These are phyloP conservation scores for Oryza glaberrima DNA, from an alignment of 176 grass and related monocot species.

Conservation along the genomic window DNA sequence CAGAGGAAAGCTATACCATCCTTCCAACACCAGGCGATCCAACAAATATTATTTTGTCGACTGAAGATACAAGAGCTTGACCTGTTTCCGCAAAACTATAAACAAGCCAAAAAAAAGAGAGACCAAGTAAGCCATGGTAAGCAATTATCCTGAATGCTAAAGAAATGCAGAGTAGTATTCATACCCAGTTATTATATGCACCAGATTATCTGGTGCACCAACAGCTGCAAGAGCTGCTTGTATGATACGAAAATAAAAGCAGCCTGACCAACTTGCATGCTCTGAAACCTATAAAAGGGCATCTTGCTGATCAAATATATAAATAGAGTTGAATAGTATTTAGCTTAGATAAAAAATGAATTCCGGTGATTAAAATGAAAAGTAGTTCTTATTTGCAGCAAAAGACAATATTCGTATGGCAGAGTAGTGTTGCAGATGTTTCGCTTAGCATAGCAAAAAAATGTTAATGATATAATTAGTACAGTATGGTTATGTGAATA, in stretches of 20 bases:
- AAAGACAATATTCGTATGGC: background rate
- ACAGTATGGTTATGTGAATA: background rate
- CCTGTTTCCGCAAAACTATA: conserved; percentile 93
- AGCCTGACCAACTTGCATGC: conserved; percentile 97
- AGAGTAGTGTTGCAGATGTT: background rate
- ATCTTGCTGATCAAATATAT: conserved; percentile 34
- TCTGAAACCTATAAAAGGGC: conserved; percentile 71
- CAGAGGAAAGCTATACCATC: conserved; percentile 65
- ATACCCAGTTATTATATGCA: conserved; percentile 97
- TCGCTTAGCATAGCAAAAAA: conserved; percentile 10
- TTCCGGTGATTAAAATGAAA: conserved; percentile 12
- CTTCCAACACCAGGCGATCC: conserved; percentile 95
- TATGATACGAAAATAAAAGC: conserved; percentile 96
- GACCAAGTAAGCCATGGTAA: conserved; percentile 2
- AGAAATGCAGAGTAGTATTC: conserved; percentile 13
- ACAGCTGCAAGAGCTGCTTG: conserved; percentile 96
- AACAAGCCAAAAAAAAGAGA: conserved; percentile 25
- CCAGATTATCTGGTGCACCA: conserved; percentile 92
- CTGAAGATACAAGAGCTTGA: conserved; percentile 94
- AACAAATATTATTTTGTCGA: conserved; percentile 99
- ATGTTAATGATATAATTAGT: background rate
- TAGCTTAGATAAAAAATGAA: conserved; percentile 9
- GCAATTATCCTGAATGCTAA: conserved; percentile 21
- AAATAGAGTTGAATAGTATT: background rate
- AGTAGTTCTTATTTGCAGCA: background rate